Conservation (phyloP, 2,329 filamentous ascomycete species). For the Hypoxylon sp. region DNA sequence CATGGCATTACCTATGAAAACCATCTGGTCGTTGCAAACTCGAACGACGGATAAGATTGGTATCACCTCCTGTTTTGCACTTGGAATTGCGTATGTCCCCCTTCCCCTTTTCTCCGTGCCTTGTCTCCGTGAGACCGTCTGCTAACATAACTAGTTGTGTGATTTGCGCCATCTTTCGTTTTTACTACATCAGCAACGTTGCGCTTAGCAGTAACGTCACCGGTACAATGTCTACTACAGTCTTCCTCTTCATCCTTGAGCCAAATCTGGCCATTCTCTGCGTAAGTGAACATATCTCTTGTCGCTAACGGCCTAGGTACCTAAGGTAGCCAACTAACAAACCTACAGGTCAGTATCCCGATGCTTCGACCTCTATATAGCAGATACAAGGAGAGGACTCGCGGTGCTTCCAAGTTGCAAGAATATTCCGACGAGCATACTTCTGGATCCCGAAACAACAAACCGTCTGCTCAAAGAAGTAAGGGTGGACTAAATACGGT, state of each 20-base stretch:
- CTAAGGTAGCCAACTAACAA: too few species aligned
- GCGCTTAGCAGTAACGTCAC: constrained; percentile 57
- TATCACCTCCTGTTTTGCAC: constrained; percentile 56
- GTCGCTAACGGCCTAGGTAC: too few species aligned
- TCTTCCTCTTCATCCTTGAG: constrained; percentile 59
- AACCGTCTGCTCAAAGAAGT: constrained; percentile 23
- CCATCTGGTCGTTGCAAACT: constrained; percentile 58
- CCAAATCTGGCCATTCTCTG: constrained; percentile 60
- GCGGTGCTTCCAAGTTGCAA: constrained; percentile 52
- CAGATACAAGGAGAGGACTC: constrained; percentile 52
- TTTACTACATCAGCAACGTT: constrained; percentile 57
- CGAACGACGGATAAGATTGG: constrained; percentile 56
- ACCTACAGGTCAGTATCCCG: constrained; percentile 51
- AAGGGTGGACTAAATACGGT: constrained; percentile 11
- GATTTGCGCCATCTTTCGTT: constrained; percentile 57
- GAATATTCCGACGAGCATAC: constrained; percentile 46
- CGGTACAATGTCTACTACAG: constrained; percentile 58
- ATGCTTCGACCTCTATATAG: constrained; percentile 59
- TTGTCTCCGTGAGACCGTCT: not conserved
- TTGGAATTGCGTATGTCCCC: constrained; percentile 55
- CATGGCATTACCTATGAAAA: constrained; percentile 57
- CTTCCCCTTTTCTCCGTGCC: not conserved
- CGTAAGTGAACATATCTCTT: constrained; percentile 46
- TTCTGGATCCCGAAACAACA: constrained; percentile 27
- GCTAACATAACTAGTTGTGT: constrained; percentile 53